Evolutionary conservation across 2,329 filamentous ascomycete genomes (phyloP), one percentile per base, ranked within the genome.

Genomic region (Rugonectria rugulosa): DNA sequence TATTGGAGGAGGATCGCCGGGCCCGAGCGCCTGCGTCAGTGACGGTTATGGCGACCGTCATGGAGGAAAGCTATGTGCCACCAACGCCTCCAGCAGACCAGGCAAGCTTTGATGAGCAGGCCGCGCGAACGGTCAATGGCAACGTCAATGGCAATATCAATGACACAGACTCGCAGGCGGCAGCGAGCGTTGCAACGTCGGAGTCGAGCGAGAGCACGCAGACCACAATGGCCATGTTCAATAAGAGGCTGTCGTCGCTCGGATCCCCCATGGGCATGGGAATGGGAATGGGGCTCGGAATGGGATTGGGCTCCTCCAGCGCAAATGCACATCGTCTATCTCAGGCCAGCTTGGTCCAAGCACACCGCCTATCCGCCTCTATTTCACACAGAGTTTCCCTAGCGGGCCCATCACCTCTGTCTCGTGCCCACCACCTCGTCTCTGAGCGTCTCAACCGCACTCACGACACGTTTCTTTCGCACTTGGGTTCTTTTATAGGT

Each of bases 401-500:
- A 66, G 86, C 83, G n/a, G 86, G 86, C 26, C 86, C 86, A 24
- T 85, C 88, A 38, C 81, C 85, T 34, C 77, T 82, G 29, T 82
- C 82, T 27, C 82, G 83, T 59, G 85, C 87, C 59, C 84, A 87
- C 57, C 89, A 90, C 66, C 81, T 97, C 56, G 91, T 95, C 27
- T 97, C 93, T 2, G 90, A 93, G 72, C 88, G 88, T 64, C 83
- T 98, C 43, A 89, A 87, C 67, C 80, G 84, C 44, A 90, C 88
- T 45, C 92, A 97, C 75, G 93, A 98, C 75, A 86, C 85, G 7
- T 97, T 98, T 68, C 79, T 99, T 48, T 95, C 93, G 6, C 90
- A 93, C 69, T 85, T 99, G 46, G 94, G 91, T 45, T 96, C 92
- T 5, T 97, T 98, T 72, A 94, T 98, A 70, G 95, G 95, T 14